Evolutionary conservation across 306 rosid species (phyloP), one percentile per base, ranked within the genome.

Genomic region (Trifolium dubium): DNA sequence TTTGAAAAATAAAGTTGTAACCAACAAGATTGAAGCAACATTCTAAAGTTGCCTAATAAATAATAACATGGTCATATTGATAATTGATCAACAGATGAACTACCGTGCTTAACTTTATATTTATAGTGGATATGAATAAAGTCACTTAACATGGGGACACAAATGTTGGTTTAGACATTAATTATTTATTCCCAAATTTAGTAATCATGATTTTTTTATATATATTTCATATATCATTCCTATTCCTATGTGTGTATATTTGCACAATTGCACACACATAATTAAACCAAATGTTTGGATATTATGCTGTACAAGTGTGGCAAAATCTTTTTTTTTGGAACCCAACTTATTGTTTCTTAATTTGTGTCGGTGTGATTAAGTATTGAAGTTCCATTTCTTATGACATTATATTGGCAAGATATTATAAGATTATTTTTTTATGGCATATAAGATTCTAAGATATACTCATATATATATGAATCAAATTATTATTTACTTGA

Each of bases 21-120:
- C 64, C 6, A 53, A 69, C 41, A 69, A 75, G 79, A 71, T 32
- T 40, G 72, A 34, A 65, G 59, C 53, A 61, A 66, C 67, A 72
- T 64, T 13, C 65, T 56, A 77, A 77, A 77, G 82, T 37, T 81
- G 72, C 71, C 60, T 76, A 54, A 79, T 70, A 66, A 59, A 53
- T 76, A 54, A 79, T 70, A 66, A 59, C 78, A 79, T 75, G 80
- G 71, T 23, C 31, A 44, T n/a, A 35, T 68, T 54, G 12, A 54
- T 82, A 10, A 35, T 68, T 54, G 12, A 54, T 82, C 10, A 18
- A 60, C 31, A 63, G 49, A 55, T 46, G 71, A 19, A 37, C 40
- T 37, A 37, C 2, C 8, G 9, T 37, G 74, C 74, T 19, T 3
- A 1, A 37, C 40, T 37, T 37, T 37, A 37, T 37, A 37, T 37